Conservation (phyloP, 352 stramenopile genomes). For the Elongisporangium undulatum region DNA sequence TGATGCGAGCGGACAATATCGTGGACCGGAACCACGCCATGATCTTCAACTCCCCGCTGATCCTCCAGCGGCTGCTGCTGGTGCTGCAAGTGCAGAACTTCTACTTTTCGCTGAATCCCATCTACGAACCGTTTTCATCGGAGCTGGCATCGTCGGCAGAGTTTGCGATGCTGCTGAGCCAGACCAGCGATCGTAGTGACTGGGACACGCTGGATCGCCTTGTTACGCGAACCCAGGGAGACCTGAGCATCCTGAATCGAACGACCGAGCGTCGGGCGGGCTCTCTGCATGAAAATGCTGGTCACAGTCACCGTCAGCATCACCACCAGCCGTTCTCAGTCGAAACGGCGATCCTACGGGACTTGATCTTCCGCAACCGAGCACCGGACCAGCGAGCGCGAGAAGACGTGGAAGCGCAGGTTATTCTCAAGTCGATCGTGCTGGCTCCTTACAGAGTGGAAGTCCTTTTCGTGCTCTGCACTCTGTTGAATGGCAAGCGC, state of each 20-base stretch:
- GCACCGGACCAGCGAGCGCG: slow-evolving; percentile 39
- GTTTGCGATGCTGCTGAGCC: slow-evolving; percentile 76
- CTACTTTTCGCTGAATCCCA: slow-evolving; percentile 76
- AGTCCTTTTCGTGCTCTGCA: slow-evolving; percentile 96
- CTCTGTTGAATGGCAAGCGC: slow-evolving; percentile 91
- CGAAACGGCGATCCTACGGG: slow-evolving; percentile 62
- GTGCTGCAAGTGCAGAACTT: slow-evolving; percentile 84
- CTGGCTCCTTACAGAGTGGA: slow-evolving; percentile 93
- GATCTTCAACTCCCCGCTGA: slow-evolving; percentile 81
- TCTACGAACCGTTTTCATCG: slow-evolving; percentile 80
- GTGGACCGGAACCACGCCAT: slow-evolving; percentile 93
- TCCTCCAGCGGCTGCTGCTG: slow-evolving; percentile 67
- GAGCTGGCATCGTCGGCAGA: slow-evolving; percentile 78
- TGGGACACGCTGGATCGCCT: slow-evolving; percentile 73
- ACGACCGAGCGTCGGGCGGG: slow-evolving; percentile 10
- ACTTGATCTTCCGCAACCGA: slow-evolving; percentile 70
- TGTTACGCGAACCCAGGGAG: slow-evolving; percentile 34
- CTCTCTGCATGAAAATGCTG: neutral
- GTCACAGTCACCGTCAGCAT: slow-evolving; percentile 21
- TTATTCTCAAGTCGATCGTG: slow-evolving; percentile 93
- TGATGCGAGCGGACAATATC: slow-evolving; percentile 77
- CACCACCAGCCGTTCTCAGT: slow-evolving; percentile 50
- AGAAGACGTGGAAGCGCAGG: slow-evolving; percentile 68
- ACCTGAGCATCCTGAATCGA: slow-evolving; percentile 51
- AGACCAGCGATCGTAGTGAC: slow-evolving; percentile 67